Evolutionary conservation across 148 eudicot genomes (phyloP).

Genomic region (Chenopodium album): DNA sequence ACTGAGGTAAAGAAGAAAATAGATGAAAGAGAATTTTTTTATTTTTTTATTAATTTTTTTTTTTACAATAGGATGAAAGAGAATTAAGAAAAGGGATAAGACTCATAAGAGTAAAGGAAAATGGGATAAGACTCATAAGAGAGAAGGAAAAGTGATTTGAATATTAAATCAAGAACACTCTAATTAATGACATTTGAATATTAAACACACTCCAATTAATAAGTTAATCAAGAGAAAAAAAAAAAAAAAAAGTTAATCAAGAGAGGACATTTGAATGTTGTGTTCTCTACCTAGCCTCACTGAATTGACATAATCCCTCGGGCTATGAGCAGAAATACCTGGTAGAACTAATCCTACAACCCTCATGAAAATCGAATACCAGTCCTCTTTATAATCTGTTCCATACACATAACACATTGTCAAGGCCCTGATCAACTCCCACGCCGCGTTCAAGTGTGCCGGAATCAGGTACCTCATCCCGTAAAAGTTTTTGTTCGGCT

Average conservation of each 20-base stretch:
- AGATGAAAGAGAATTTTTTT: too few relatives aligned
- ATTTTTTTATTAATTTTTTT: too few relatives aligned
- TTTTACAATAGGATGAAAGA: too few relatives aligned
- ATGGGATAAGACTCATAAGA: too few relatives aligned
- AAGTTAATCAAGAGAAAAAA: constrained; percentile 15
- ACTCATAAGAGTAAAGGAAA: too few relatives aligned
- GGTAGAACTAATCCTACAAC: constrained; percentile 53
- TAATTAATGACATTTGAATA: too few relatives aligned
- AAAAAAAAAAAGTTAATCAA: background rate
- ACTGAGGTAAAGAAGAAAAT: too few relatives aligned
- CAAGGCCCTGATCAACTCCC: constrained; percentile 77
- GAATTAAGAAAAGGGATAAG: too few relatives aligned
- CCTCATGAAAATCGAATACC: constrained; percentile 52
- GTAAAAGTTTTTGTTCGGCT: constrained; percentile 71
- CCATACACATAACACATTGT: constrained; percentile 47
- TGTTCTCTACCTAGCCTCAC: constrained; percentile 52
- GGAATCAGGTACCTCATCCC: constrained; percentile 51
- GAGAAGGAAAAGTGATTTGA: too few relatives aligned
- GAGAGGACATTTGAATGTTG: constrained; percentile 27
- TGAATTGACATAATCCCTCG: constrained; percentile 69
- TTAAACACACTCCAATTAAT: background rate
- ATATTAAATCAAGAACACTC: too few relatives aligned
- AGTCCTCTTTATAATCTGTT: constrained; percentile 54
- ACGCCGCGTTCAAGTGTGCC: constrained; percentile 52
- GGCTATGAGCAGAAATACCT: constrained; percentile 76